Percentiles rank a stretch among this genome's conserved stretches.
Evolutionary conservation across 352 stramenopile species (phyloP).

Genomic region (Stramenopiles sp.): DNA sequence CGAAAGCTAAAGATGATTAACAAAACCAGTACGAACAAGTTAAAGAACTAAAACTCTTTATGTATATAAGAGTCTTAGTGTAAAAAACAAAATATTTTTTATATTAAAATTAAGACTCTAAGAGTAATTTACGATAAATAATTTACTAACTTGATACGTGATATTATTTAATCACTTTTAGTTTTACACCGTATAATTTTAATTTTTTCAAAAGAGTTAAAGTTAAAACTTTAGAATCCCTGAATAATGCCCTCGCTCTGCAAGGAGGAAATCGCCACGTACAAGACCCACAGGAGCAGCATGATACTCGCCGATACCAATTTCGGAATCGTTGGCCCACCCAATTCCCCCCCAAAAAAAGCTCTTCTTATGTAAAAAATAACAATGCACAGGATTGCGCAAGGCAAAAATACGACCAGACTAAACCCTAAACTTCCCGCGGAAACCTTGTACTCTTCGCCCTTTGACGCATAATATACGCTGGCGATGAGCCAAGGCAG

Average conservation of each 20-base stretch:
- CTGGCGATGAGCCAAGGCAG: slow-evolving; percentile 27
- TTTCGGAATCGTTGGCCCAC: not conserved
- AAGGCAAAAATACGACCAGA: not conserved
- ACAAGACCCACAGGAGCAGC: not conserved
- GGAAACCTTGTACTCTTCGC: not conserved
- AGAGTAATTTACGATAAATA: no score
- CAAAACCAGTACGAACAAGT: no score
- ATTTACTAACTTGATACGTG: no score
- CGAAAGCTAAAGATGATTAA: no score
- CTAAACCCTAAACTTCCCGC: not conserved
- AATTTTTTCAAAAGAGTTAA: no score
- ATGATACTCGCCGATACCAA: not conserved
- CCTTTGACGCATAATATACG: not conserved
- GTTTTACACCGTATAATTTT: no score
- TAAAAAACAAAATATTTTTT: no score
- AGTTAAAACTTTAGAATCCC: not conserved
- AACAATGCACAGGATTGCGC: not conserved
- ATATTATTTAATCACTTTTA: no score
- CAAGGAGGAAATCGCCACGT: not conserved
- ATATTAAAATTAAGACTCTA: no score
- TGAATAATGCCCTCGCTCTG: not conserved
- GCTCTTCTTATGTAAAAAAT: not conserved
- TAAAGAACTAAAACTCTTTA: no score
- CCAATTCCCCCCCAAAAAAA: not conserved
- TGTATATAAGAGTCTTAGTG: no score